Evolutionary conservation across 1,284 basidiomycete species (phyloP).

Genomic region (Psilocybe mexicana): DNA sequence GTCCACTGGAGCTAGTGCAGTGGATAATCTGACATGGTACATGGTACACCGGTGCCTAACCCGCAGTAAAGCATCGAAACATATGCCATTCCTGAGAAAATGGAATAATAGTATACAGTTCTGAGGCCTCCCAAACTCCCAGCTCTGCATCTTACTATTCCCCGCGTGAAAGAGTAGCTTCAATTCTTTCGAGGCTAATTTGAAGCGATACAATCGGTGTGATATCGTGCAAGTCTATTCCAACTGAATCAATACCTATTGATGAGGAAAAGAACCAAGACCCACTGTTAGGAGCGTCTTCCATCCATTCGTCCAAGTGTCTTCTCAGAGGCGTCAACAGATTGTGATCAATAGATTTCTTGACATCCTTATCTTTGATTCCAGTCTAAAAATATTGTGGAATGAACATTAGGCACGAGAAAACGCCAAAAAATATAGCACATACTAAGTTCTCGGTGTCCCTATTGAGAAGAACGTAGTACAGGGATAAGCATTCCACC

Average conservation of each 20-base stretch:
- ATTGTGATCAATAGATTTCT: conserved; percentile 34
- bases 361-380: conserved; percentile 43
- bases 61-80: too few species aligned
- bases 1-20: too few species aligned
- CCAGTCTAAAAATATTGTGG: conserved; percentile 43
- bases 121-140: too few species aligned
- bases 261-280: not conserved
- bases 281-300: conserved; percentile 24
- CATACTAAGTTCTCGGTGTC: conserved; percentile 49
- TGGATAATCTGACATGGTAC: too few species aligned
- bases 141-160: not conserved
- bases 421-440: not conserved
- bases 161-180: conserved; percentile 24
- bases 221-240: conserved; percentile 25
- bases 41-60: too few species aligned
- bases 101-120: too few species aligned
- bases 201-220: conserved; percentile 43
- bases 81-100: too few species aligned
- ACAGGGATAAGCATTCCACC: conserved; percentile 52
- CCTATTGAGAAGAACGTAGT: conserved; percentile 50
- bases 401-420: conserved; percentile 6
- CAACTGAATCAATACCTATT: not conserved
- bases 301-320: conserved; percentile 30
- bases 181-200: conserved; percentile 45
- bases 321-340: conserved; percentile 33